A percentile compares a stretch with the other conserved stretches of the same genome.
These are phyloP conservation scores for Whalleya microplaca DNA, from an alignment of 2,329 filamentous ascomycete genomes.

Conservation along the genomic window DNA sequence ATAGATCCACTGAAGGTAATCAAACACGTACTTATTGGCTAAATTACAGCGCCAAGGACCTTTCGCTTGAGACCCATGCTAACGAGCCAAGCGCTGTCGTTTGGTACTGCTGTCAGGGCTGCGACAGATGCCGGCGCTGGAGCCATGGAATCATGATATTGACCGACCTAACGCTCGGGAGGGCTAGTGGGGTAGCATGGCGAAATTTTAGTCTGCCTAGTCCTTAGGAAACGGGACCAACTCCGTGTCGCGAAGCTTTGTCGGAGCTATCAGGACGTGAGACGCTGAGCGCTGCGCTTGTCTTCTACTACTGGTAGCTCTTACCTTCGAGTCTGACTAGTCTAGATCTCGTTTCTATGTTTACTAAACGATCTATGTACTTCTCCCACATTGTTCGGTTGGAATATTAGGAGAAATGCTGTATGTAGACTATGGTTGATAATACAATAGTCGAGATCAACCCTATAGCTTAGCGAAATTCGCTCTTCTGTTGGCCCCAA, in stretches of 20 bases:
- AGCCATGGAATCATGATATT: neutral
- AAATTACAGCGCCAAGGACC: slow-evolving; percentile 7
- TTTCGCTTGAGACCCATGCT: neutral
- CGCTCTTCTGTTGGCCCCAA: neutral
- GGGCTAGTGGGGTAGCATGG: neutral
- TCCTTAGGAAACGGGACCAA: neutral
- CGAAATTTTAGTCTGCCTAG: neutral
- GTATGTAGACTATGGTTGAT: too few relatives aligned
- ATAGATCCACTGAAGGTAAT: slow-evolving; percentile 11
- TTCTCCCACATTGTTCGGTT: too few relatives aligned
- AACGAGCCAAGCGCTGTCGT: slow-evolving; percentile 8
- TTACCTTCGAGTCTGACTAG: too few relatives aligned
- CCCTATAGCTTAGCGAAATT: neutral
- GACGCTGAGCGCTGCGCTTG: neutral
- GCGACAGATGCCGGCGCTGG: neutral
- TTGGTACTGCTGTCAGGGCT: slow-evolving; percentile 13
- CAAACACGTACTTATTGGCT: slow-evolving; percentile 6
- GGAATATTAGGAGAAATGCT: too few relatives aligned
- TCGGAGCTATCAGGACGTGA: neutral
- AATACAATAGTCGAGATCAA: too few relatives aligned
- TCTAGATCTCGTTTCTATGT: too few relatives aligned
- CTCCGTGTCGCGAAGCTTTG: neutral
- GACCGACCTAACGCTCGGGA: neutral
- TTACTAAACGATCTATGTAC: too few relatives aligned
- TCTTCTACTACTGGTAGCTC: too few relatives aligned